Evolutionary conservation across 2,329 filamentous ascomycete species (phyloP), one percentile per base, ranked within the genome.

Genomic region (Fusarium haematococcum): DNA sequence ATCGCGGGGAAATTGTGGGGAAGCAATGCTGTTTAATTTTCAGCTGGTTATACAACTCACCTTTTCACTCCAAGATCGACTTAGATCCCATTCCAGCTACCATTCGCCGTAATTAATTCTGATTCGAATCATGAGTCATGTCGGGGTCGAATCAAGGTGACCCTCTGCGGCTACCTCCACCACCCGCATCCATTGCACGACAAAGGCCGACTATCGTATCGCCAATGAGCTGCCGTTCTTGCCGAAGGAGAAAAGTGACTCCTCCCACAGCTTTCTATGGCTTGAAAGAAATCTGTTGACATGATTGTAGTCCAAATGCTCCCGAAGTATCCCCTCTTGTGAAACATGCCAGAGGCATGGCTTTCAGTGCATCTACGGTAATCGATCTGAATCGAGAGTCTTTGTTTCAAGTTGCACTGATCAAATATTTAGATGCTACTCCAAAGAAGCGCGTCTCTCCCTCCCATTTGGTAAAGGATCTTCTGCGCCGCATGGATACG

Each of bases 321-420:
- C 69, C 5, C 59, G 69, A 18, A 62, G 25, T 16, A n/a, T 72
- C 14, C 69, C 69, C 3, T 62, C 27, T 3, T 72, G 69, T 35
- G 69, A 72, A 35, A 52, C 69, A 20, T 72, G 69, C 16, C 52
- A 59, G 5, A 61, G 69, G 18, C 67, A 70, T 30, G 63, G 63
- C 11, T 62, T 70, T 41, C 59, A 67, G 39, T 72, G 69, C 30
- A 32, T 72, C 20, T 71, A 72, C 20, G 67, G 69, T 69, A 69
- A 37, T 11, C 16, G 18, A 3, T n/a, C 13, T 16, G 1, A 27
- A 20, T 20, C 2, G 14, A 16, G 25, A 18, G 11, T 4, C 10
- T 10, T 4, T 14, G 30, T 6, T 7, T 23, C 50, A 11, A 39
- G 30, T 16, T 30, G 2, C 27, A 37, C 62, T 66, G 16, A 62